Conservation (phyloP, 148 eudicot genomes). For the Amaranthus hypochondriacus region DNA sequence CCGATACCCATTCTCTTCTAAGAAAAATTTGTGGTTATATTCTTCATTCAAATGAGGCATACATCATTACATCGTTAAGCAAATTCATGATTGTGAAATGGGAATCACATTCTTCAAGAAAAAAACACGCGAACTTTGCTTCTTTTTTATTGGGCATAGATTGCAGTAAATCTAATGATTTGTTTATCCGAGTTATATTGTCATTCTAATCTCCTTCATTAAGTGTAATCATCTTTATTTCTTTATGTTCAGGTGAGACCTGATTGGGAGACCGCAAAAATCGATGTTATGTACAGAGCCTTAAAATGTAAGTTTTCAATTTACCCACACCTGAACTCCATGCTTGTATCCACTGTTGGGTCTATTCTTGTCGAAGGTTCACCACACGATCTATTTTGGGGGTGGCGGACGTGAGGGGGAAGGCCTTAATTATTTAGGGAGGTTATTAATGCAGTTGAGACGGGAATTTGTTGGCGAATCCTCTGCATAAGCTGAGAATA, state of each 20-base stretch:
- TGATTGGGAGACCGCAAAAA: constrained; percentile 80
- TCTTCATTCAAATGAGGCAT: too few species aligned
- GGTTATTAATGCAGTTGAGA: constrained; percentile 88
- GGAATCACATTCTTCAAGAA: too few species aligned
- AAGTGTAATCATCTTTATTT: neutral
- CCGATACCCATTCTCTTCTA: neutral
- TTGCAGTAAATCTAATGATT: neutral
- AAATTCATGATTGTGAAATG: too few species aligned
- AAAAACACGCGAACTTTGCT: too few species aligned
- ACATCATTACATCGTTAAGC: too few species aligned
- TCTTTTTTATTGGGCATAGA: too few species aligned
- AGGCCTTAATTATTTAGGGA: constrained; percentile 90
- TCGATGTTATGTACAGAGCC: constrained; percentile 75
- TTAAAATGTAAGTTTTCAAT: constrained; percentile 80
- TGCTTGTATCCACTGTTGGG: constrained; percentile 73
- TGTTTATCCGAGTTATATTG: neutral
- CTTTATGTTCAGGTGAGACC: constrained; percentile 53
- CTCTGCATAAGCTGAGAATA: constrained; percentile 24
- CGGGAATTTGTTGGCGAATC: constrained; percentile 69
- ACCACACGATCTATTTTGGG: constrained; percentile 97
- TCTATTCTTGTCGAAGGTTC: constrained; percentile 89
- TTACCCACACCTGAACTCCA: constrained; percentile 69
- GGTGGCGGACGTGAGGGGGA: constrained; percentile 99
- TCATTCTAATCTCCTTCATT: neutral
- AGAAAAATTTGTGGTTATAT: too few species aligned